These are phyloP conservation scores for Pseudopediastrum boryanum DNA, from an alignment of 139 green algal genomes.

Conservation along the genomic window DNA sequence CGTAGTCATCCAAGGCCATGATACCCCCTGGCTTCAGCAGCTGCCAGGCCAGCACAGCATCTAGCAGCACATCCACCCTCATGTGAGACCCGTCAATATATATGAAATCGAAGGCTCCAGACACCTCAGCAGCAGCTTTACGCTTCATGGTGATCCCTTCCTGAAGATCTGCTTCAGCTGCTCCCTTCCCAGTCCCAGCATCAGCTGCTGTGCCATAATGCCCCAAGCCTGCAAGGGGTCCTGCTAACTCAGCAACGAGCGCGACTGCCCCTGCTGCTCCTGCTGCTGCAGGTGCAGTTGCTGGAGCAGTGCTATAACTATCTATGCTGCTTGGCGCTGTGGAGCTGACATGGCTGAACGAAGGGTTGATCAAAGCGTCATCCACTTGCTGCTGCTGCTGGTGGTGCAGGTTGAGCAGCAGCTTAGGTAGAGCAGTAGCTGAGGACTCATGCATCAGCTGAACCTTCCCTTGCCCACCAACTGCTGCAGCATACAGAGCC, in stretches of 20 bases:
- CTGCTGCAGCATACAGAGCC: too few species aligned
- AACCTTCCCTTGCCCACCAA: not conserved
- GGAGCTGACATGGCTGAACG: too few species aligned
- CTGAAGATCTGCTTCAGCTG: too few species aligned
- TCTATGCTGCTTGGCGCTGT: too few species aligned
- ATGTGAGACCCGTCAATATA: slow-evolving; percentile 23
- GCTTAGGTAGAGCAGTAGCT: not conserved
- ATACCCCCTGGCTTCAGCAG: not conserved
- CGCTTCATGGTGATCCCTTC: too few species aligned
- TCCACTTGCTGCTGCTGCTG: not conserved
- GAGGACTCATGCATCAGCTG: slow-evolving; percentile 17
- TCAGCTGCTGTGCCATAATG: too few species aligned
- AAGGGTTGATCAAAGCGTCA: too few species aligned
- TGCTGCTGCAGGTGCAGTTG: not conserved
- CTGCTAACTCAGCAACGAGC: not conserved
- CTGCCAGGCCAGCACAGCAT: not conserved
- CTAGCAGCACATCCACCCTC: not conserved
- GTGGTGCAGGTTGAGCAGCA: not conserved
- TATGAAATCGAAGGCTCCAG: slow-evolving; percentile 1
- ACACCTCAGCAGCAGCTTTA: too few species aligned
- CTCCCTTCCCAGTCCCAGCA: too few species aligned
- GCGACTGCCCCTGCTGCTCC: not conserved
- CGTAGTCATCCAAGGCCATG: slow-evolving; percentile 17
- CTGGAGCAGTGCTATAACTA: not conserved
- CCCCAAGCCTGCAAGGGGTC: too few species aligned